These are phyloP conservation scores for Suillus subaureus DNA, from an alignment of 768 basidiomycete genomes.

Conservation along the genomic window DNA sequence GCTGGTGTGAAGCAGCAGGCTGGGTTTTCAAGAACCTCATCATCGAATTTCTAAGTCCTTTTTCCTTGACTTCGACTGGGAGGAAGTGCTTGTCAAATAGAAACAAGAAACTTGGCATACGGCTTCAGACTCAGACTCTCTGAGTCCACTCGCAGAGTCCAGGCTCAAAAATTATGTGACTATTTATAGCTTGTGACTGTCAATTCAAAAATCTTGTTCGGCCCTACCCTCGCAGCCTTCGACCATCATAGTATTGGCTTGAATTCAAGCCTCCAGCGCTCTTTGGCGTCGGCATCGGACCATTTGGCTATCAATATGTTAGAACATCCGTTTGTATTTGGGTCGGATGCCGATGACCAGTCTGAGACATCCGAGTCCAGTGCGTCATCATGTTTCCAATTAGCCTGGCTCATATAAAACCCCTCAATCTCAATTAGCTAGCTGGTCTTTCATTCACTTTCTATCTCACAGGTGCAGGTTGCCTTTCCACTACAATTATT, in stretches of 20 bases:
- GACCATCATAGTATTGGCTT: not conserved
- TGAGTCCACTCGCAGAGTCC: too few relatives aligned
- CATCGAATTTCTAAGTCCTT: too few relatives aligned
- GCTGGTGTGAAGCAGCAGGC: not conserved
- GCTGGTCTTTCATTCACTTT: not conserved
- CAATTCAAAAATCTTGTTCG: not conserved
- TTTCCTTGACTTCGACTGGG: too few relatives aligned
- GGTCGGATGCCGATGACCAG: not conserved
- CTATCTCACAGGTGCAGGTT: slow-evolving; percentile 4
- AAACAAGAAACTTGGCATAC: too few relatives aligned
- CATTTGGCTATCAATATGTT: not conserved
- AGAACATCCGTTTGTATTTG: not conserved
- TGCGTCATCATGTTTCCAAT: slow-evolving; percentile 3
- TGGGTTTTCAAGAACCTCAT: too few relatives aligned
- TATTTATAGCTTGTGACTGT: too few relatives aligned
- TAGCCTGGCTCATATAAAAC: not conserved
- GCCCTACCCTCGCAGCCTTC: too few relatives aligned
- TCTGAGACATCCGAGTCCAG: not conserved
- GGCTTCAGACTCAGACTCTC: too few relatives aligned
- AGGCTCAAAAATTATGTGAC: too few relatives aligned
- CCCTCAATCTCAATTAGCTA: not conserved
- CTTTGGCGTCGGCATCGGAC: not conserved
- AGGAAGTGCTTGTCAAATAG: too few relatives aligned
- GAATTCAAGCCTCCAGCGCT: not conserved
- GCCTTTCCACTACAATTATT: slow-evolving; percentile 2